A percentile compares a stretch with the other conserved stretches of the same genome.
phyloP scores from a whole-genome alignment of 2,329 filamentous ascomycete species.

The Fusarium sacchari region DNA sequence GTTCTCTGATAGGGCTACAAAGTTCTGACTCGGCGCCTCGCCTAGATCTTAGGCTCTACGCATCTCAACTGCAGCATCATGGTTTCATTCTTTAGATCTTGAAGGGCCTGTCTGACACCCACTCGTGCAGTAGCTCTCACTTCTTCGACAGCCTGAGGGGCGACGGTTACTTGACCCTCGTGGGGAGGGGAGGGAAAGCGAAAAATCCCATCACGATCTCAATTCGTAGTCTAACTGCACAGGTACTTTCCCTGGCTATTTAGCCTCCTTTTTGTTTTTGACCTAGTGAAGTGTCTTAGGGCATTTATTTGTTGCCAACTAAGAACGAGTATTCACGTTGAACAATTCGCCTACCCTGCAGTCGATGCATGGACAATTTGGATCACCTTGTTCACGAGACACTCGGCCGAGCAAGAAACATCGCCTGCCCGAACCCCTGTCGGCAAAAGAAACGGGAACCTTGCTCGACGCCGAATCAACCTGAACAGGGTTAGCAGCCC shows the following conservation, averaged over 20 bases:
- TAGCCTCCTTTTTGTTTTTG: not conserved
- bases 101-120: not conserved
- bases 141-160: not conserved
- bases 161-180: not conserved
- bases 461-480: not conserved
- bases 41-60: not conserved
- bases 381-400: not conserved
- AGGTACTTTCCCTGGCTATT: not conserved
- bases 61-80: not conserved
- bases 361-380: not conserved
- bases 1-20: constrained; percentile 13
- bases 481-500: constrained; percentile 9
- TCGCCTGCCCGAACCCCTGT: not conserved
- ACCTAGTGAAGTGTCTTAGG: not conserved
- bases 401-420: constrained; percentile 16
- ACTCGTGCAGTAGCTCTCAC: not conserved
- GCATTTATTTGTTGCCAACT: not conserved
- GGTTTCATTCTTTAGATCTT: not conserved
- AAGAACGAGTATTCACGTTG: not conserved
- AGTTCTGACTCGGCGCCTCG: constrained; percentile 1
- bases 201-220: not conserved
- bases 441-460: not conserved
- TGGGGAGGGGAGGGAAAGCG: not conserved
- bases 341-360: not conserved
- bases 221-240: not conserved